Base-by-base conservation (phyloP, 345 rosid species). In the Eutrema heterophyllum region DNA sequence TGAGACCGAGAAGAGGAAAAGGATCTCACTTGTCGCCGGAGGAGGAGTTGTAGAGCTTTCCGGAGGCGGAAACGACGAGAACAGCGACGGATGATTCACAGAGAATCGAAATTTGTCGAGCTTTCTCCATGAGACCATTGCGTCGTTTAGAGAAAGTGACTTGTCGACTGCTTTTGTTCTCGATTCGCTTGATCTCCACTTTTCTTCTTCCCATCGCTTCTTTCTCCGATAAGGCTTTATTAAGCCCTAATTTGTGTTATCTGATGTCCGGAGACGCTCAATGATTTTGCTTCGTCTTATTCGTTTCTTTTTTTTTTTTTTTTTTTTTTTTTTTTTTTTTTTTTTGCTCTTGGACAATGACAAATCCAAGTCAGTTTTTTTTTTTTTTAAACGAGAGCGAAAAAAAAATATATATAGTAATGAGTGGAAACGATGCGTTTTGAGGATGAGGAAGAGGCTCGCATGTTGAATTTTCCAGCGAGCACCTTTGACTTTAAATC, bases 81-180 rank as follows among this genome's bases (percentile, higher is more conserved):
- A 84, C 18, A 55, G 82, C 92, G 50, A 85, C 74, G 73, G 88
- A 76, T 30, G 83, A 84, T 67, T 79, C 94, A 72, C 94, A 88
- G 43, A 91, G 94, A 71, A 88, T 30, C 41, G 94, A 80, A 76
- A 91, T 86, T 58, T 91, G 88, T 2, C 79, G 85, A 70, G 94
- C 90, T 74, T 91, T 91, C 78, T 91, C 89, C 64, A 87, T 79
- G 62, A 87, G 84, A 15, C 97, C 92, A 55, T 62, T 76, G 0
- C 92, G 80, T 35, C 97, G 67, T 75, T 91, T 91, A 2, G 86
- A 86, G 68, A 91, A 91, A 13, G 90, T 83, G 0, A 87, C 88
- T 70, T 86, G 94, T n/a, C 94, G 81, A 54, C 84, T 81, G 74
- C 80, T 84, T 67, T 83, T 88, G 69, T 78, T 70, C 67, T 91